Evolutionary conservation across 1,284 basidiomycete species (phyloP), one percentile per base, ranked within the genome.

Genomic region (Inonotus hispidus): DNA sequence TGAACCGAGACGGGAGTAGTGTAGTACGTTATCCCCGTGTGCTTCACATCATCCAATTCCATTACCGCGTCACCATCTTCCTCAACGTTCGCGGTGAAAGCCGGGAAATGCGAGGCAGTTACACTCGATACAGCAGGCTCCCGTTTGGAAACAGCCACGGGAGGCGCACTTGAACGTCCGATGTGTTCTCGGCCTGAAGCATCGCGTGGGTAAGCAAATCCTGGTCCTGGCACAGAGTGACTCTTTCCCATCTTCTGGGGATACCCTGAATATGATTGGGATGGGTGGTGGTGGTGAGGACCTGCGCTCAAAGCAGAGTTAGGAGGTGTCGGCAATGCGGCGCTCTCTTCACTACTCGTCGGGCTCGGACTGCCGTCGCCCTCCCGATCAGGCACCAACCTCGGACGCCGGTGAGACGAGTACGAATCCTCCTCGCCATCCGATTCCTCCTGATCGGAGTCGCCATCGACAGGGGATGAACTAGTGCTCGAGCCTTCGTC

Each of bases 41-140:
- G 45, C 57, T 52, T 58, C 46, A 50, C 57, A 39, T 58, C 57
- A 14, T 50, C 57, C 45, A 58, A 11, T 1, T 38, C 57, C 57
- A 58, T 58, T 21, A 58, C 45, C 23, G 57, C 46, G 13, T 49
- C 57, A 7, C 57, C 47, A 49, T 58, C 57, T n/a, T 38, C 47
- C 35, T 52, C 57, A 13, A 58, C 8, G 23, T 21, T 47, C 3
- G 27, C 41, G 14, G n/a, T 29, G 43, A 46, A 47, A 14, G 41
- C 21, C 2, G 29, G 29, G 21, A 38, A 29, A 10, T 37, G 45
- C 6, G 45, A 47, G 37, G 57, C 57, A 29, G 25, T 50, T 10
- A 58, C 57, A 27, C 57, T 58, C 19, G 57, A 58, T 5, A 58
- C 47, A 1, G 37, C 46, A 19, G 57, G 19, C 13, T 55, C 53